These are phyloP conservation scores for Termitomyces sp. DNA, from an alignment of 768 basidiomycete genomes.

Conservation along the genomic window DNA sequence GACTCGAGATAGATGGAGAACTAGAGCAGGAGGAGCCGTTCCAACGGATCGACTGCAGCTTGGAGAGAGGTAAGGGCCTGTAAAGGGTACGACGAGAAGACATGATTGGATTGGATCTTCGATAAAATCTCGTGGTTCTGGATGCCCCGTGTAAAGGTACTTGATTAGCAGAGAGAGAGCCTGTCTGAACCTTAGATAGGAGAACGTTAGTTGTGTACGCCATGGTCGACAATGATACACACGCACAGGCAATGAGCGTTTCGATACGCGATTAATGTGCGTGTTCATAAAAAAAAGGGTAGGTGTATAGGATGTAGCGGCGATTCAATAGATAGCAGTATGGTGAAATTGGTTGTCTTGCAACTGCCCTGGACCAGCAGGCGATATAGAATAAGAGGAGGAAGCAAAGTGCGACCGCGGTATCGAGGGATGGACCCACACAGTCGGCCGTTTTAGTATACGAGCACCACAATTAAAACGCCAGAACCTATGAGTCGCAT, in stretches of 20 bases:
- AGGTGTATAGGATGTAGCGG: not conserved
- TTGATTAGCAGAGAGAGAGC: not conserved
- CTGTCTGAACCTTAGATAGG: not conserved
- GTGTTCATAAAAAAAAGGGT: not conserved
- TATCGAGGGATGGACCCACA: not conserved
- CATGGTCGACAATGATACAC: not conserved
- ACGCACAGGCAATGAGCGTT: not conserved
- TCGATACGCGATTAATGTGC: not conserved
- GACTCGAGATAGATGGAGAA: not conserved
- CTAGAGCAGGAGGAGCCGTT: not conserved
- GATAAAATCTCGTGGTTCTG: not conserved
- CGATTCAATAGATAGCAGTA: not conserved
- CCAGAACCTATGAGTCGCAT: not conserved
- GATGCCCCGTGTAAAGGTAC: constrained; percentile 8
- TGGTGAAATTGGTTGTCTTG: not conserved
- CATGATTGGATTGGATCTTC: not conserved
- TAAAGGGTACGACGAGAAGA: not conserved
- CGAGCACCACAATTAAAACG: not conserved
- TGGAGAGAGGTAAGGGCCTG: not conserved
- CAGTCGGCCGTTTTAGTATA: not conserved
- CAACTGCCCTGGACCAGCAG: not conserved
- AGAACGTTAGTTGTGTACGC: not conserved
- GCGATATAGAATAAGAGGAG: not conserved
- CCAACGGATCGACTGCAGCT: not conserved
- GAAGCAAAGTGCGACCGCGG: not conserved